Evolutionary conservation across 2,329 filamentous ascomycete genomes (phyloP).

Genomic region (Didymella lethalis): DNA sequence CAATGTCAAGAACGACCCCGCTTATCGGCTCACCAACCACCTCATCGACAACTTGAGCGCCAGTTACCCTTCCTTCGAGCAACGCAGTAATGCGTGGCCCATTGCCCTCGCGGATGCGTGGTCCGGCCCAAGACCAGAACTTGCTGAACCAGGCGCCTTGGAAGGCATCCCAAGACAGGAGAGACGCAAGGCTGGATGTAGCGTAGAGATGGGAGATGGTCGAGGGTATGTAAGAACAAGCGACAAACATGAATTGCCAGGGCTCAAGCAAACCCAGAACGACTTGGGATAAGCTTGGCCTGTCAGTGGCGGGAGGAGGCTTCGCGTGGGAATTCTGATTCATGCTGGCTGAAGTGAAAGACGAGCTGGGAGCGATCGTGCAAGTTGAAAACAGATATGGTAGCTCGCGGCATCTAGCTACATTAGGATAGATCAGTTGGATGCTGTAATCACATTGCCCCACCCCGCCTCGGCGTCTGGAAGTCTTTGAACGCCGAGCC

Average conservation of each 20-base stretch:
- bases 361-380: not conserved
- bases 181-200: conserved; percentile 2
- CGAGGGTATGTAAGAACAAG: conserved; percentile 20
- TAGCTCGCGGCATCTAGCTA: conserved; percentile 2
- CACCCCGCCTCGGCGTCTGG: conserved; percentile 3
- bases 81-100: conserved; percentile 26
- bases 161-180: conserved; percentile 21
- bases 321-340: not conserved
- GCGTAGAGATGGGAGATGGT: conserved; percentile 17
- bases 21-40: conserved; percentile 21
- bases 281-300: not conserved
- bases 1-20: conserved; percentile 28
- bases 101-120: conserved; percentile 20
- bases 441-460: not conserved
- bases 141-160: conserved; percentile 27
- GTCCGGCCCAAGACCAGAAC: conserved; percentile 26
- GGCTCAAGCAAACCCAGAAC: conserved; percentile 16
- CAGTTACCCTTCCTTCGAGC: conserved; percentile 27
- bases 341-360: not conserved
- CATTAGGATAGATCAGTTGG: not conserved
- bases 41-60: conserved; percentile 17
- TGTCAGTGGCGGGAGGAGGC: not conserved
- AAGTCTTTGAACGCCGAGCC: not conserved
- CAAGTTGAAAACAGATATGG: conserved; percentile 1
- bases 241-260: conserved; percentile 25